Evolutionary conservation across 2,329 filamentous ascomycete genomes (phyloP).

Genomic region (Fusarium sp.): DNA sequence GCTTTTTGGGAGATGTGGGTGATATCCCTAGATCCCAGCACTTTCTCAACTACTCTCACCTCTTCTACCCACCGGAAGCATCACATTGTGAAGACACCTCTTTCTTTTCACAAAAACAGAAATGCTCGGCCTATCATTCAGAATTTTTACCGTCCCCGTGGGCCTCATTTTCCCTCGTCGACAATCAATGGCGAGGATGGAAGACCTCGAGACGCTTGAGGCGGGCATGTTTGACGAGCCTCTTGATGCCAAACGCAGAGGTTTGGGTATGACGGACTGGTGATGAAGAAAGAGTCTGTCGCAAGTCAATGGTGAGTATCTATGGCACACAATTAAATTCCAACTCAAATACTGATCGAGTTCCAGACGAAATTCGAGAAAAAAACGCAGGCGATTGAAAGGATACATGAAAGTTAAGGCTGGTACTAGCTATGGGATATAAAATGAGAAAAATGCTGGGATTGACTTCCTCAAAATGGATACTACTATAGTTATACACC

Average conservation of each 20-base stretch:
- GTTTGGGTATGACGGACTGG: constrained; percentile 32
- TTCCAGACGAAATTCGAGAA: background rate
- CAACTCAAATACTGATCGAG: background rate
- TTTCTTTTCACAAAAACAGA: background rate
- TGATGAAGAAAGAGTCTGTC: background rate
- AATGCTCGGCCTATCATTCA: constrained; percentile 39
- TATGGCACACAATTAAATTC: background rate
- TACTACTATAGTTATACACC: background rate
- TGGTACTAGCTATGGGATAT: background rate
- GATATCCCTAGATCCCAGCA: background rate
- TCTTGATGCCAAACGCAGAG: constrained; percentile 26
- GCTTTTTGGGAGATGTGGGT: background rate
- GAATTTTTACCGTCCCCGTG: constrained; percentile 33
- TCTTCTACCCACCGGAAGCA: background rate
- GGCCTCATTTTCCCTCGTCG: constrained; percentile 33
- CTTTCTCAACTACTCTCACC: background rate
- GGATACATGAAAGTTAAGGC: background rate
- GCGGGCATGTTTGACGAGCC: constrained; percentile 33
- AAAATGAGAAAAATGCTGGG: background rate
- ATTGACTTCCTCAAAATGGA: background rate
- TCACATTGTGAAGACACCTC: background rate
- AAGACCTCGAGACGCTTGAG: constrained; percentile 26
- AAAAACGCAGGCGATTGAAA: background rate
- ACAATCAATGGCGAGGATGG: constrained; percentile 26
- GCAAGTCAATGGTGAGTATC: constrained; percentile 5